Evolutionary conservation across 2,329 filamentous ascomycete species (phyloP).

Genomic region (Trichoderma brevicompactum): DNA sequence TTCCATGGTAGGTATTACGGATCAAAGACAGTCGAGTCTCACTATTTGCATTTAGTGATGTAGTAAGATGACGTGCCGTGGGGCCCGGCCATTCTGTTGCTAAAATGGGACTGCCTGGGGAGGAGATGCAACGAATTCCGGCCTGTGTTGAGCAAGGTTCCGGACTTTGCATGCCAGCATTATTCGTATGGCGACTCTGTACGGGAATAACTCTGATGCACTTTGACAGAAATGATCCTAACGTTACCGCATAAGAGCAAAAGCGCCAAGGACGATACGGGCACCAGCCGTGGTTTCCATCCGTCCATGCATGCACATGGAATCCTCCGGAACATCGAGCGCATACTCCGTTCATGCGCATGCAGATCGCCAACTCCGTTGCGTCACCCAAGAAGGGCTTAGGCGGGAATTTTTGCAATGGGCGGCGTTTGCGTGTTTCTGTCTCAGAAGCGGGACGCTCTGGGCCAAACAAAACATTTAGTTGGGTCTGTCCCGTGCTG

Average conservation of each 20-base stretch:
- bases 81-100: not conserved
- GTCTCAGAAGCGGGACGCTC: slow-evolving; percentile 17
- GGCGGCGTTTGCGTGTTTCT: not conserved
- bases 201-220: too few species aligned
- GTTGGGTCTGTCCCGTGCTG: not conserved
- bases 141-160: too few species aligned
- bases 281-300: not conserved
- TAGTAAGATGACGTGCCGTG: slow-evolving; percentile 21
- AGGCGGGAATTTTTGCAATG: not conserved
- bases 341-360: not conserved
- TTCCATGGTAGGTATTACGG: not conserved
- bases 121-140: not conserved
- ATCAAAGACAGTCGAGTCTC: slow-evolving; percentile 3
- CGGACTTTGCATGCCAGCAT: too few species aligned
- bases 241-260: not conserved
- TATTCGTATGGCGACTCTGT: too few species aligned
- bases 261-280: not conserved
- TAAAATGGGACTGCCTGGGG: not conserved
- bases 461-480: slow-evolving; percentile 1
- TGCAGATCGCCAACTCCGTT: not conserved
- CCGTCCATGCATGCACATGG: not conserved
- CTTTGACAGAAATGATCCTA: not conserved
- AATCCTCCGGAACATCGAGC: slow-evolving; percentile 8
- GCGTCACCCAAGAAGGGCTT: slow-evolving; percentile 1
- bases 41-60: slow-evolving; percentile 9